These are phyloP conservation scores for Leccinum olivaceopallidum DNA, from an alignment of 768 basidiomycete genomes.

Conservation along the genomic window DNA sequence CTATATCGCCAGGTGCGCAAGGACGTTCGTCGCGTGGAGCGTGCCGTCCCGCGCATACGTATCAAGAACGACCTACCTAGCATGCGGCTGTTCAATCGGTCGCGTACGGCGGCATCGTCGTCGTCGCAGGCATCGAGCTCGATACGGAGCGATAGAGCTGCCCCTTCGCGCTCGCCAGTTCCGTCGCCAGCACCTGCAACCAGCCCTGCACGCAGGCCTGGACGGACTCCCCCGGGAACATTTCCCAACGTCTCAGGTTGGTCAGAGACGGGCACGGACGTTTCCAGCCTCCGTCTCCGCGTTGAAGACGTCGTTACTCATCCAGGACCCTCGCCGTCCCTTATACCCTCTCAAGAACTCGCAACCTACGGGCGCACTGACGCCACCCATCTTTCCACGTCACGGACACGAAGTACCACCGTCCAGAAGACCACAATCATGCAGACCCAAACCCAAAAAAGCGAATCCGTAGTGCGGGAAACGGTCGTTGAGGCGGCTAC, in stretches of 20 bases:
- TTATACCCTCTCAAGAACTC: constrained; percentile 29
- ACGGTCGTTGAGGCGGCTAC: background rate
- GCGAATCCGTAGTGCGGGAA: constrained; percentile 1
- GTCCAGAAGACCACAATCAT: constrained; percentile 9
- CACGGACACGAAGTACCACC: constrained; percentile 5
- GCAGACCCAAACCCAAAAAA: constrained; percentile 13
- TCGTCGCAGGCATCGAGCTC: constrained; percentile 19
- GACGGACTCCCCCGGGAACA: constrained; percentile 32
- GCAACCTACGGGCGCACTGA: constrained; percentile 12
- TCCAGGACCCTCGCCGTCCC: constrained; percentile 27
- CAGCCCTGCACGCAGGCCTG: constrained; percentile 21
- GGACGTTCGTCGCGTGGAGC: constrained; percentile 33
- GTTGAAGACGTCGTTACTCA: constrained; percentile 11
- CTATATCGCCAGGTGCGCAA: constrained; percentile 40
- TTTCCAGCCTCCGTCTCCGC: constrained; percentile 21
- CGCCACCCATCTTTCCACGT: constrained; percentile 10
- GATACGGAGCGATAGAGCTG: constrained; percentile 33
- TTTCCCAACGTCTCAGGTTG: constrained; percentile 31
- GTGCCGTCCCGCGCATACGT: constrained; percentile 32
- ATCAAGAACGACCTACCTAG: constrained; percentile 35
- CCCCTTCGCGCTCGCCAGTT: constrained; percentile 26
- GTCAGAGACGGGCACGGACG: constrained; percentile 31
- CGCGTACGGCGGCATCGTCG: constrained; percentile 23
- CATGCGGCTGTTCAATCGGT: constrained; percentile 26
- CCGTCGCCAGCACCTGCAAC: constrained; percentile 19